phyloP scores from a whole-genome alignment of 257 asterid species.

The Solanum corneliomulleri region DNA sequence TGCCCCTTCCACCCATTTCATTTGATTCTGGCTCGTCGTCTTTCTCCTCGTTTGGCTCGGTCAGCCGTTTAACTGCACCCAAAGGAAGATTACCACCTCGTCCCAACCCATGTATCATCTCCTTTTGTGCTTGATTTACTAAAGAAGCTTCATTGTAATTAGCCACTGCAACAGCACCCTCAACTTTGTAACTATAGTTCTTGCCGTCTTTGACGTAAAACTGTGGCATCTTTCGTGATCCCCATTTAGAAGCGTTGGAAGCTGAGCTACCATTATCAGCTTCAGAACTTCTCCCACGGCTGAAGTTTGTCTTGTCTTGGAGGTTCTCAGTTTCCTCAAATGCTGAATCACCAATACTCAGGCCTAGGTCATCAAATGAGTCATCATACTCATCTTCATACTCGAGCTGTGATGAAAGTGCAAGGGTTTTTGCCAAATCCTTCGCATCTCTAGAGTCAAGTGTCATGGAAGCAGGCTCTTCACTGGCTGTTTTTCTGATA shows the following conservation, averaged over 20 bases:
- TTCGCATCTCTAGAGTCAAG: constrained; percentile 37
- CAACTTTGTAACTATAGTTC: constrained; percentile 88
- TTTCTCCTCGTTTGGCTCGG: neutral
- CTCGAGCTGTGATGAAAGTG: constrained; percentile 67
- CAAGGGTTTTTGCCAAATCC: constrained; percentile 54
- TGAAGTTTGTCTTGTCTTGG: constrained; percentile 13
- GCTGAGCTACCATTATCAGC: constrained; percentile 27
- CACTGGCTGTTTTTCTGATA: constrained; percentile 42
- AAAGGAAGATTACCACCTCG: constrained; percentile 79
- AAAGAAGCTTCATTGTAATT: constrained; percentile 58
- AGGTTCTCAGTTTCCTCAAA: constrained; percentile 47
- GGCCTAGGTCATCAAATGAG: constrained; percentile 88
- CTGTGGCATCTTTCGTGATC: constrained; percentile 62
- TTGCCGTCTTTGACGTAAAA: constrained; percentile 90
- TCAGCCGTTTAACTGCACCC: constrained; percentile 42
- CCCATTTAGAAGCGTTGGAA: constrained; percentile 41
- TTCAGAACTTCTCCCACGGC: constrained; percentile 18
- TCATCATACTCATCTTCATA: constrained; percentile 97
- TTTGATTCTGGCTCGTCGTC: constrained; percentile 8
- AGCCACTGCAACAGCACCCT: constrained; percentile 70
- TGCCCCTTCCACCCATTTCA: constrained; percentile 18
- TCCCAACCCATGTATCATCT: constrained; percentile 73
- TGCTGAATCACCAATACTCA: constrained; percentile 71
- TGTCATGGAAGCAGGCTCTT: constrained; percentile 26
- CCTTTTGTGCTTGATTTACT: constrained; percentile 58